Evolutionary conservation across 2,329 filamentous ascomycete genomes (phyloP).

Genomic region (Colletotrichum tofieldiae): DNA sequence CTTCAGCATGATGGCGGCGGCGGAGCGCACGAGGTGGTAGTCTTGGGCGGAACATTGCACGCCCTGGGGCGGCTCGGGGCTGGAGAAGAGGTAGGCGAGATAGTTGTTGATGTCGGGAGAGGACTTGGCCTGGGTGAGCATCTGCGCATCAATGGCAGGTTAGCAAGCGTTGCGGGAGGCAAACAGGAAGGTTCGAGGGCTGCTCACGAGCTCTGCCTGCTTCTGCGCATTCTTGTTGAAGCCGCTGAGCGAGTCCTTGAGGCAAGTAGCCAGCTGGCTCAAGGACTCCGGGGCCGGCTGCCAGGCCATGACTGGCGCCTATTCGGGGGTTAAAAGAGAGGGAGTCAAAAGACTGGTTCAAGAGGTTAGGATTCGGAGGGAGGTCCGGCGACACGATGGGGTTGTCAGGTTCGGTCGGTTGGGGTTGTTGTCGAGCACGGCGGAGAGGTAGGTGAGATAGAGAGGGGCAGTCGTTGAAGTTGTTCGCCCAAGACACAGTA

Average conservation of each 20-base stretch:
- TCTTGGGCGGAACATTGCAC: slow-evolving; percentile 72
- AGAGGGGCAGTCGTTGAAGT: slow-evolving; percentile 42
- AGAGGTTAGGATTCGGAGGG: slow-evolving; percentile 29
- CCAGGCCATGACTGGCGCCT: slow-evolving; percentile 82
- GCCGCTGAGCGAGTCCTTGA: slow-evolving; percentile 92
- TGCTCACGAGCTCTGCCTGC: slow-evolving; percentile 86
- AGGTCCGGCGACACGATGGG: slow-evolving; percentile 26
- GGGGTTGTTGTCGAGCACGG: slow-evolving; percentile 14
- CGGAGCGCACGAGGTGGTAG: slow-evolving; percentile 85
- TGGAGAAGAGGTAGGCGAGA: slow-evolving; percentile 90
- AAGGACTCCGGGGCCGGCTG: slow-evolving; percentile 90
- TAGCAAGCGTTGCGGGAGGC: slow-evolving; percentile 41
- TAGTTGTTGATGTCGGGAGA: slow-evolving; percentile 98
- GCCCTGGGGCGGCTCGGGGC: slow-evolving; percentile 72
- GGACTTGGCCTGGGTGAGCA: slow-evolving; percentile 90
- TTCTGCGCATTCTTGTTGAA: slow-evolving; percentile 86
- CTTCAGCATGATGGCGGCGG: slow-evolving; percentile 95
- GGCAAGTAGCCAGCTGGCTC: slow-evolving; percentile 88
- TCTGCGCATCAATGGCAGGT: slow-evolving; percentile 67
- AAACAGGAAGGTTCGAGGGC: slow-evolving; percentile 23
- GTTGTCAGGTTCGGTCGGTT: slow-evolving; percentile 14
- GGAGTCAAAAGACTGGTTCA: slow-evolving; percentile 39
- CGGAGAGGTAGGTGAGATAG: slow-evolving; percentile 17
- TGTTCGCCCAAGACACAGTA: slow-evolving; percentile 30
- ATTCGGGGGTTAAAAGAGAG: slow-evolving; percentile 33